A percentile compares a stretch with the other conserved stretches of the same genome.
Evolutionary conservation across 2,329 filamentous ascomycete species (phyloP).

Genomic region (Fusarium praegraminearum): DNA sequence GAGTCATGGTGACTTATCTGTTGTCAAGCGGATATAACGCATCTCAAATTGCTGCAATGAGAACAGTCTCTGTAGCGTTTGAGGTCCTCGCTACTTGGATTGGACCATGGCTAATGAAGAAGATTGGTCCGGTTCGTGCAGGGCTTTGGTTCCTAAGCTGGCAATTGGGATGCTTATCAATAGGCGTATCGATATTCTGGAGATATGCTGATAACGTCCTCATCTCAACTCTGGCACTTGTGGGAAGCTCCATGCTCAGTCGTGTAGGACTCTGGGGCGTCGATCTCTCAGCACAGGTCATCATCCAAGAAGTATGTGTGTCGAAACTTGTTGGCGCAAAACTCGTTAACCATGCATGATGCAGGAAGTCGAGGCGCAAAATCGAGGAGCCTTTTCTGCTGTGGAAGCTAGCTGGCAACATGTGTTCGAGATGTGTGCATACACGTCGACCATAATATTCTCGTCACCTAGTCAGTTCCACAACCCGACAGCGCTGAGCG

Average conservation of each 20-base stretch:
- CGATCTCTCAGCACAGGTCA: slow-evolving; percentile 69
- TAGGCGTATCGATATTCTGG: slow-evolving; percentile 59
- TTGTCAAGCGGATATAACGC: slow-evolving; percentile 65
- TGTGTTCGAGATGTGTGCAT: slow-evolving; percentile 76
- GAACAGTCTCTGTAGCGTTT: slow-evolving; percentile 64
- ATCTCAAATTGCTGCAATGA: slow-evolving; percentile 64
- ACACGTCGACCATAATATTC: slow-evolving; percentile 73
- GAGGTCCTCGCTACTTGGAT: slow-evolving; percentile 73
- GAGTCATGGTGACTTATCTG: slow-evolving; percentile 75
- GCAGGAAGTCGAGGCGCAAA: slow-evolving; percentile 65
- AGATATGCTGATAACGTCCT: slow-evolving; percentile 43
- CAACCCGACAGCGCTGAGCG: slow-evolving; percentile 71
- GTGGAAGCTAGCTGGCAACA: slow-evolving; percentile 77
- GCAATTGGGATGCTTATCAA: slow-evolving; percentile 69
- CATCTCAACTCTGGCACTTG: slow-evolving; percentile 61
- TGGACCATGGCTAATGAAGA: slow-evolving; percentile 66
- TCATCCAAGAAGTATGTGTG: slow-evolving; percentile 71
- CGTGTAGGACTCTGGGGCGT: slow-evolving; percentile 72
- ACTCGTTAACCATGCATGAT: slow-evolving; percentile 9
- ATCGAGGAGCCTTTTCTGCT: slow-evolving; percentile 76
- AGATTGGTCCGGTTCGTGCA: slow-evolving; percentile 69
- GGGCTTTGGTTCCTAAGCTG: slow-evolving; percentile 79
- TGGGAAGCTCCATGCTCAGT: slow-evolving; percentile 65
- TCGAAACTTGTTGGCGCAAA: not conserved
- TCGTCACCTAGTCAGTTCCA: slow-evolving; percentile 72